Base-by-base conservation (phyloP, 495 filamentous ascomycete genomes). In the Emericellopsis terricola region DNA sequence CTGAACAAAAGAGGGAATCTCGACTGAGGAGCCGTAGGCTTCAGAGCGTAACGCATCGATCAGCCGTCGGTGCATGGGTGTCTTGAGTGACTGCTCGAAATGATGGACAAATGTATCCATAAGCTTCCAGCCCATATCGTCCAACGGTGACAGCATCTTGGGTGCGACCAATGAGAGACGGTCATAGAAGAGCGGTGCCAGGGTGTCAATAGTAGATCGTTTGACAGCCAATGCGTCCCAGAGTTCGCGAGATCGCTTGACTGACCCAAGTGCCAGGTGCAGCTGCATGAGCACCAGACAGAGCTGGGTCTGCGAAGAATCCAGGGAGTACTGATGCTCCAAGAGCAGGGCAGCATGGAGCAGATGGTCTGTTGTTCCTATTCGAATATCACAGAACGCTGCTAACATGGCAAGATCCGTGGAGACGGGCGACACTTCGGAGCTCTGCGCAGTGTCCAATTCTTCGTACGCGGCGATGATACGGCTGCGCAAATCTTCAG, bases 161-260 rank as follows among this genome's bases (percentile, higher is more conserved):
- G 65, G 65, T n/a, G 64, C 53, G 4, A 67, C 48, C 9, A 49
- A 53, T n/a, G 63, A 66, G 36, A 71, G 48, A 17, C 67, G 51
- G 44, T 71, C 67, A 19, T 61, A 55, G 19, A 60, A 58, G 2
- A 58, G 36, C 0, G 64, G 52, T 5, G 54, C 57, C 18, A 71
- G 42, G 1, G 62, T 55, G 33, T 67, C 65, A 6, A 59, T 51
- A 18, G 68, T 60, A 0, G 58, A 57, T 15, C 64, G 53, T 45
- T 71, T 71, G 9, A 68, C 47, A 13, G 51, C 54, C 14, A 66
- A 50, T 1, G 49, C 43, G 8, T 48, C 40, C 53, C 62, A 68
- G n/a, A 62, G 38, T 21, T 52, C 41, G 38, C 51, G 36, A 23
- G 64, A 55, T 36, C 48, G 46, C 4, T 55, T 49, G 13, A 56